Conservation (phyloP, 805 yeast genomes). For the Candida verbasci region DNA sequence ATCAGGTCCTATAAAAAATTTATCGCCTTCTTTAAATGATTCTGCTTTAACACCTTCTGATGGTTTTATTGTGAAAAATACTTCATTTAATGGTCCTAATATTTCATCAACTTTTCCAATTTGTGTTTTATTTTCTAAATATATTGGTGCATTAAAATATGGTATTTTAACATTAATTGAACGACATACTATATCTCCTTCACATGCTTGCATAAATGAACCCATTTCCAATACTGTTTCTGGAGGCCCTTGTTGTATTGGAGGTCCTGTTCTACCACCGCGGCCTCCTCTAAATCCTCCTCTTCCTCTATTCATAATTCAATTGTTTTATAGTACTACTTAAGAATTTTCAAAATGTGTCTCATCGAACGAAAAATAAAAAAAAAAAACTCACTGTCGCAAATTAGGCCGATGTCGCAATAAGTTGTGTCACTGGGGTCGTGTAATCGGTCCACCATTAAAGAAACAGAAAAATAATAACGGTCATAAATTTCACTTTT, state of each 20-base stretch:
- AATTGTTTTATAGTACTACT: background rate
- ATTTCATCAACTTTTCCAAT: slow-evolving; percentile 98
- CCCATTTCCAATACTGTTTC: slow-evolving; percentile 96
- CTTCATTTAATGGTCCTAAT: slow-evolving; percentile 95
- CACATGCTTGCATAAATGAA: slow-evolving; percentile 83
- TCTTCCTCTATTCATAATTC: slow-evolving; percentile 61
- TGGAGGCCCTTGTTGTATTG: slow-evolving; percentile 90
- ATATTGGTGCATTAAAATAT: slow-evolving; percentile 97
- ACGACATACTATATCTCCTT: slow-evolving; percentile 95
- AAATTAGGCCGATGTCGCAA: no score
- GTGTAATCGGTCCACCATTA: background rate
- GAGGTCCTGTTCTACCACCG: slow-evolving; percentile 69
- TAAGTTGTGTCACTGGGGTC: background rate
- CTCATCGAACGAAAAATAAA: slow-evolving; percentile 4
- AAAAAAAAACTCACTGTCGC: background rate
- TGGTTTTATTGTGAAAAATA: slow-evolving; percentile 95
- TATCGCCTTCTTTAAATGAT: slow-evolving; percentile 93
- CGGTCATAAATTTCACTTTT: no score
- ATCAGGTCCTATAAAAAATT: slow-evolving; percentile 92
- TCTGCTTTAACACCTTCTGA: slow-evolving; percentile 93
- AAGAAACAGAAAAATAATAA: no score
- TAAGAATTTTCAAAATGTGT: slow-evolving; percentile 1
- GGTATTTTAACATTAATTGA: slow-evolving; percentile 93
- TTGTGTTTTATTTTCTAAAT: slow-evolving; percentile 90
- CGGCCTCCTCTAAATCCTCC: slow-evolving; percentile 67